These are phyloP conservation scores for Delonix regia DNA, from an alignment of 306 rosid genomes.

Conservation along the genomic window DNA sequence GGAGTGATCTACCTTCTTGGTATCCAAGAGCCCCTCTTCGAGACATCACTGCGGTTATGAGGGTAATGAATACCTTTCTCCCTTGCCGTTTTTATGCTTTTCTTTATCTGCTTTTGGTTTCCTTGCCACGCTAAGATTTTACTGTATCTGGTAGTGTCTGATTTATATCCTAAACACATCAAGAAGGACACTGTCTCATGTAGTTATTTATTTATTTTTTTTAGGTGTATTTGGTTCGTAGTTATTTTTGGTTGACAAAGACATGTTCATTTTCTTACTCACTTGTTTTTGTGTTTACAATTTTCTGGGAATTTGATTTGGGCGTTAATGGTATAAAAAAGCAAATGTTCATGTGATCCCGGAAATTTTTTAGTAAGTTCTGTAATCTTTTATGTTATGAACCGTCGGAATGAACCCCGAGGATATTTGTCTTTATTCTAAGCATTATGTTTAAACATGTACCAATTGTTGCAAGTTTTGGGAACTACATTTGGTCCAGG, in stretches of 20 bases:
- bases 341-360: background rate
- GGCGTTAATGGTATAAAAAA: background rate
- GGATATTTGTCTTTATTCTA: background rate
- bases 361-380: background rate
- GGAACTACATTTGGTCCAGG: background rate
- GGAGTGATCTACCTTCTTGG: conserved; percentile 70
- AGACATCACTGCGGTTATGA: conserved; percentile 58
- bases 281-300: background rate
- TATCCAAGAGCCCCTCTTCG: conserved; percentile 82
- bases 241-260: background rate
- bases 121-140: background rate
- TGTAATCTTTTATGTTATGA: background rate
- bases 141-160: background rate
- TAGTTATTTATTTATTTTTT: background rate
- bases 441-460: background rate
- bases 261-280: background rate
- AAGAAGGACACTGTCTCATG: background rate
- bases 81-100: background rate
- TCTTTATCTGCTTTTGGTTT: background rate
- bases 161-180: background rate
- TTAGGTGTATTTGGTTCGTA: background rate
- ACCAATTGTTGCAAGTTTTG: background rate
- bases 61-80: conserved; percentile 42
- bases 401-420: background rate
- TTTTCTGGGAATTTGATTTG: background rate